phyloP scores from a whole-genome alignment of 2,329 filamentous ascomycete genomes.

The Coniochaeta ligniaria region DNA sequence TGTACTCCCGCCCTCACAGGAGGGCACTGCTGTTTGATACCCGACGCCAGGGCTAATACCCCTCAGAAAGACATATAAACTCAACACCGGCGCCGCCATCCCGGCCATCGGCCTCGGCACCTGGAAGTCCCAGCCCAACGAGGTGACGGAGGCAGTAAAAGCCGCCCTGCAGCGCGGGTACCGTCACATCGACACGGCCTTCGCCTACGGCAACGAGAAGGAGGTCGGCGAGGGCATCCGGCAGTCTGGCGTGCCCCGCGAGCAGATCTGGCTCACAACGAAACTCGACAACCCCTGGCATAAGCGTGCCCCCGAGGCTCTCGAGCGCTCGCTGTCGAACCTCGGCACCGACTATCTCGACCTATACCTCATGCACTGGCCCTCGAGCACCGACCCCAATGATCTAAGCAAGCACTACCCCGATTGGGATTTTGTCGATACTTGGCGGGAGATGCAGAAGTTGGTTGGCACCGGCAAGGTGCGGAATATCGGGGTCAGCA shows the following conservation, averaged over 20 bases:
- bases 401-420: slow-evolving; percentile 60
- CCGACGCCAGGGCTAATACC: not conserved
- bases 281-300: slow-evolving; percentile 81
- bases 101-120: slow-evolving; percentile 59
- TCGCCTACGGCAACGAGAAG: slow-evolving; percentile 62
- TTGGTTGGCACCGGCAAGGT: slow-evolving; percentile 63
- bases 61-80: slow-evolving; percentile 29
- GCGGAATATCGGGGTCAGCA: slow-evolving; percentile 77
- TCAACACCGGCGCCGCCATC: slow-evolving; percentile 48
- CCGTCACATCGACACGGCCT: slow-evolving; percentile 60
- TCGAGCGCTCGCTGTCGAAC: slow-evolving; percentile 52
- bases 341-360: slow-evolving; percentile 61
- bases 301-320: slow-evolving; percentile 56
- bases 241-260: slow-evolving; percentile 55
- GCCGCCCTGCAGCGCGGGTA: slow-evolving; percentile 56
- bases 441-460: slow-evolving; percentile 68
- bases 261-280: slow-evolving; percentile 66
- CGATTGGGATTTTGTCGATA: slow-evolving; percentile 79
- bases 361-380: slow-evolving; percentile 69
- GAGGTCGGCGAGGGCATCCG: slow-evolving; percentile 57
- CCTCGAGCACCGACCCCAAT: slow-evolving; percentile 53
- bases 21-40: not conserved
- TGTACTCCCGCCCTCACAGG: not conserved
- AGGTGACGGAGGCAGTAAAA: slow-evolving; percentile 60
- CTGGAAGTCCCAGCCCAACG: slow-evolving; percentile 45